Evolutionary conservation across 495 filamentous ascomycete genomes (phyloP), one percentile per base, ranked within the genome.

Genomic region (Hypomontagnella submonticulosa): DNA sequence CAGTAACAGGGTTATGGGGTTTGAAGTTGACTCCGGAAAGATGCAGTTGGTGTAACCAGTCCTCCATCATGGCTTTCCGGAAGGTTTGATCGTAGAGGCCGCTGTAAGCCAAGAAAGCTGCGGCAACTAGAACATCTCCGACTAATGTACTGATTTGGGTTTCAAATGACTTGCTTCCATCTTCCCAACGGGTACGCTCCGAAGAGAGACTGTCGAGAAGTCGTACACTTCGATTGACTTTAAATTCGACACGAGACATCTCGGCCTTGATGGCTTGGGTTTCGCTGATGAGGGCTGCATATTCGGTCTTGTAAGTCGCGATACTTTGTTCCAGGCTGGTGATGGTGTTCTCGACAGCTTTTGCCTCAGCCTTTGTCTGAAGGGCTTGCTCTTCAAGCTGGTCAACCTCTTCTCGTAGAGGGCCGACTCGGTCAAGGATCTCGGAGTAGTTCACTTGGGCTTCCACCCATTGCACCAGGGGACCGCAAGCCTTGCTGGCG

Each of bases 11-110:
- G 71, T 98, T 98, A 71, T 91, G 92, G 58, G 88, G 83, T 80
- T 98, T 99, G 87, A 88, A 96, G 71, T 85, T 84, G 73, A 99
- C 92, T 41, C 93, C 92, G 12, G 95, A 97, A 38, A 94, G 85
- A 36, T 88, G 86, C 56, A 99, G 85, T 67, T 99, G 96, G 61
- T 93, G 87, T 12, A 95, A 81, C 95, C 95, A 99, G 71, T 98
- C 95, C 66, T 98, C 96, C 77, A 92, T 84, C 95, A 99, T 97
- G 30, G 88, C 87, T 77, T 97, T 97, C 40, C 95, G 89, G 86
- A 96, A 97, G 67, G 95, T 93, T 73, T 99, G 95, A 73, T 99
- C 95, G 68, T 96, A 99, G 54, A 97, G 90, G 78, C 95, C 95
- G 73, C 90, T 90, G 77, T 99, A 99, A n/a, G 95, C 95, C 55